These are phyloP conservation scores for Hysterangium stoloniferum DNA, from an alignment of 768 basidiomycete species.

Conservation along the genomic window DNA sequence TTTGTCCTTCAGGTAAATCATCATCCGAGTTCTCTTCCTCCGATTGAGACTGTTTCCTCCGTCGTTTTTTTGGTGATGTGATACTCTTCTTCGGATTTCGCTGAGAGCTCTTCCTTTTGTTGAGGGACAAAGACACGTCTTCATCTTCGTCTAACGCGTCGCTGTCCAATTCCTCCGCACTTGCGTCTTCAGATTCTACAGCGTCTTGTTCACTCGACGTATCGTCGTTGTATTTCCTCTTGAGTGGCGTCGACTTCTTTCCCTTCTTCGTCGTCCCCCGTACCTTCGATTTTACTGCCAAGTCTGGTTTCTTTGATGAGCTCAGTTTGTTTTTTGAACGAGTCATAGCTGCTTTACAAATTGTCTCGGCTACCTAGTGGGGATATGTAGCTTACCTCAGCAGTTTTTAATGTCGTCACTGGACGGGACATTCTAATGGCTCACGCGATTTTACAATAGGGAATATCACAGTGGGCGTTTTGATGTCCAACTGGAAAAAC, in stretches of 20 bases:
- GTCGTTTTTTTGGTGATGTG: slow-evolving; percentile 19
- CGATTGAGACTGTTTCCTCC: slow-evolving; percentile 18
- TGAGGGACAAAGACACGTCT: slow-evolving; percentile 12
- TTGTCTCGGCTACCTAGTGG: no score
- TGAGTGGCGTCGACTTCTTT: background rate
- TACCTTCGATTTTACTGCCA: background rate
- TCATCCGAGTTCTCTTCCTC: slow-evolving; percentile 36
- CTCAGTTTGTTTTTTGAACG: background rate
- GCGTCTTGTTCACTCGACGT: background rate
- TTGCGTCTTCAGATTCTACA: background rate
- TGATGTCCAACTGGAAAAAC: no score
- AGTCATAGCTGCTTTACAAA: no score
- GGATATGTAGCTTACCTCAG: no score
- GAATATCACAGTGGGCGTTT: no score
- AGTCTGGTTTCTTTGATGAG: background rate
- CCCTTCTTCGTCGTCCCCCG: background rate
- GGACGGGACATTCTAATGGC: no score
- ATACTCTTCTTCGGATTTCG: slow-evolving; percentile 16
- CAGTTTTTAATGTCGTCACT: no score
- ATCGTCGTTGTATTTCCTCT: background rate
- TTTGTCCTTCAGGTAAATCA: slow-evolving; percentile 54
- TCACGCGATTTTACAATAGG: no score
- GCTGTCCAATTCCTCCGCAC: slow-evolving; percentile 24
- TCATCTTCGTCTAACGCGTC: slow-evolving; percentile 30
- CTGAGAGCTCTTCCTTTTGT: slow-evolving; percentile 6